Evolutionary conservation across 768 basidiomycete species (phyloP).

Genomic region (Trametes cingulata): DNA sequence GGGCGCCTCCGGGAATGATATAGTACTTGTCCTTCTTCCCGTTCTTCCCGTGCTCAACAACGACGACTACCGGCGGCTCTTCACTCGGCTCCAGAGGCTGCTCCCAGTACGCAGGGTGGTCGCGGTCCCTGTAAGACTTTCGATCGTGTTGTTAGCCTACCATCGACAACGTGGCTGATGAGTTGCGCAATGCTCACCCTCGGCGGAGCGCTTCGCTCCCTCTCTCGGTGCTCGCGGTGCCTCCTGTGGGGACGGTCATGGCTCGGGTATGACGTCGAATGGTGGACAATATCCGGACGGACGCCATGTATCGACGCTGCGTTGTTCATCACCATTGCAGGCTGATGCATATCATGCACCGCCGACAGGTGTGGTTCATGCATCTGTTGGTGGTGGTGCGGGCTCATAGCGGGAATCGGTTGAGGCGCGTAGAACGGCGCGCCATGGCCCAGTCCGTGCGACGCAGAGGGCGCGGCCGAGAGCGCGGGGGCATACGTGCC

Average conservation of each 20-base stretch:
- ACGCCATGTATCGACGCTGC: conserved; percentile 16
- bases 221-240: conserved; percentile 11
- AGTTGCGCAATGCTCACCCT: neutral
- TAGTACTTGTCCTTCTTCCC: conserved; percentile 45
- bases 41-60: conserved; percentile 31
- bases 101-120: conserved; percentile 19
- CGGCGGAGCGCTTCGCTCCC: conserved; percentile 15
- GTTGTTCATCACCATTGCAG: conserved; percentile 24
- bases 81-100: conserved; percentile 21
- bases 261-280: conserved; percentile 12
- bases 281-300: conserved; percentile 25
- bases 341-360: conserved; percentile 21
- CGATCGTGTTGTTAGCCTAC: neutral
- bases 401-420: neutral
- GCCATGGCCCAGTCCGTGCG: conserved; percentile 6
- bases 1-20: conserved; percentile 63
- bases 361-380: conserved; percentile 12
- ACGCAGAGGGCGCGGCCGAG: conserved; percentile 21
- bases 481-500: conserved; percentile 21
- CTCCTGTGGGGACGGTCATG: conserved; percentile 5
- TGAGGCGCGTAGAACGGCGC: conserved; percentile 23
- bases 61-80: conserved; percentile 32
- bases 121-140: conserved; percentile 9
- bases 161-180: too few relatives aligned
- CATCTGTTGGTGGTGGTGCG: too few relatives aligned